Percentiles rank a stretch among this genome's conserved stretches.
phyloP scores from a whole-genome alignment of 2,329 filamentous ascomycete species.

The Arthrobotrys musiformis region DNA sequence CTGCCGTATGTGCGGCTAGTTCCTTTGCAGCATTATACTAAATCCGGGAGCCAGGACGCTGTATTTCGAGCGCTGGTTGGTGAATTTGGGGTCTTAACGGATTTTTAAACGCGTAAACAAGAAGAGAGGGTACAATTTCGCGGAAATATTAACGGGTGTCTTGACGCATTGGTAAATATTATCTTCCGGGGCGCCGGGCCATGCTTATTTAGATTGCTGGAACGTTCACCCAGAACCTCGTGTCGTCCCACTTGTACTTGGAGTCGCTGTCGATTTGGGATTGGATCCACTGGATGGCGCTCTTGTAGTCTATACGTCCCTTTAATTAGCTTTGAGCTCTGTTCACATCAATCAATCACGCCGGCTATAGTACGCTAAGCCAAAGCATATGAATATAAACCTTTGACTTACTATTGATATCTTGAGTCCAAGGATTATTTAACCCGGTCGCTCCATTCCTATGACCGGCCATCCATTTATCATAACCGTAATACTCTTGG shows the following conservation, averaged over 20 bases:
- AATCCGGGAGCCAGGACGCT: too few species aligned
- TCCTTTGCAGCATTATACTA: too few species aligned
- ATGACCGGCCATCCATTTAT: slow-evolving; percentile 59
- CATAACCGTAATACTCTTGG: slow-evolving; percentile 59
- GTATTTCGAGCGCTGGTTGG: too few species aligned
- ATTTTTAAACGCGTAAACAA: too few species aligned
- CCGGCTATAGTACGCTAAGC: not conserved
- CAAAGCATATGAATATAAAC: too few species aligned
- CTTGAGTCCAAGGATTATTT: slow-evolving; percentile 1
- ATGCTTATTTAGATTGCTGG: slow-evolving; percentile 8
- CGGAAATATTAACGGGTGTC: too few species aligned
- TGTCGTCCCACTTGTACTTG: slow-evolving; percentile 59
- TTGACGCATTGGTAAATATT: too few species aligned
- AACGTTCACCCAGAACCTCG: slow-evolving; percentile 50
- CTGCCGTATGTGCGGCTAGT: too few species aligned
- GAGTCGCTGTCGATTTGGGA: slow-evolving; percentile 57
- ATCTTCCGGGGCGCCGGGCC: too few species aligned
- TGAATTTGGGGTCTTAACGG: too few species aligned
- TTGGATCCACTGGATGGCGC: slow-evolving; percentile 60
- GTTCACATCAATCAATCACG: not conserved
- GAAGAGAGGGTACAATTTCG: too few species aligned
- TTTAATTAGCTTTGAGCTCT: not conserved
- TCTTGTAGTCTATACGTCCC: slow-evolving; percentile 35
- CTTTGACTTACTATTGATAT: slow-evolving; percentile 8
- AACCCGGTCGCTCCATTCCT: slow-evolving; percentile 56